phyloP scores from a whole-genome alignment of 768 basidiomycete genomes.

The Favolaschia claudopus region DNA sequence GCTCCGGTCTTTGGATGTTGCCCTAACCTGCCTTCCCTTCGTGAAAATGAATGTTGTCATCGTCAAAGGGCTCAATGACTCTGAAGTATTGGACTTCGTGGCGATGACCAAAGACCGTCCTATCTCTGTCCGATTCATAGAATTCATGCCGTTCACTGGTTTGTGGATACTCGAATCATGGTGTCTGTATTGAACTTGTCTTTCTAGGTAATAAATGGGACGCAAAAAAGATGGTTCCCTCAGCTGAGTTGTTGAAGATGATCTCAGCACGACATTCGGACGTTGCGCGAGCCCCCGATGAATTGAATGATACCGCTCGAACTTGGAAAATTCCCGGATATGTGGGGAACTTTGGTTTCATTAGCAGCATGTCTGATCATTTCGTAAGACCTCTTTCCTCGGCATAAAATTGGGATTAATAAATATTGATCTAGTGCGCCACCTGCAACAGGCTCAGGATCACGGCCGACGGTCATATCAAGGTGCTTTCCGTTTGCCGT shows the following conservation, averaged over 20 bases:
- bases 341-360: constrained; percentile 81
- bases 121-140: constrained; percentile 85
- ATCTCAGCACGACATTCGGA: constrained; percentile 58
- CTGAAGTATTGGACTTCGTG: constrained; percentile 82
- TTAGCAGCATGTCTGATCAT: constrained; percentile 94
- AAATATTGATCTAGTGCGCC: constrained; percentile 51
- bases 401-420: not conserved
- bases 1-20: constrained; percentile 67
- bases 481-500: constrained; percentile 50
- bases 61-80: constrained; percentile 81
- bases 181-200: constrained; percentile 9
- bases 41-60: constrained; percentile 89
- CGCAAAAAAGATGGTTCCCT: constrained; percentile 81
- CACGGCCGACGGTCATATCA: constrained; percentile 92
- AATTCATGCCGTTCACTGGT: constrained; percentile 96
- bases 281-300: constrained; percentile 67
- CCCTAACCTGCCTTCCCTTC: constrained; percentile 59
- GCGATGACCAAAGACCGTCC: constrained; percentile 70
- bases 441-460: constrained; percentile 85
- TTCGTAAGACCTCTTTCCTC: constrained; percentile 47
- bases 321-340: constrained; percentile 79
- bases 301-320: constrained; percentile 81
- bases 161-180: constrained; percentile 21
- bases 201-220: constrained; percentile 86
- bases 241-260: constrained; percentile 62